phyloP scores from a whole-genome alignment of 441 rosid species.

The Isatis lusitanica region DNA sequence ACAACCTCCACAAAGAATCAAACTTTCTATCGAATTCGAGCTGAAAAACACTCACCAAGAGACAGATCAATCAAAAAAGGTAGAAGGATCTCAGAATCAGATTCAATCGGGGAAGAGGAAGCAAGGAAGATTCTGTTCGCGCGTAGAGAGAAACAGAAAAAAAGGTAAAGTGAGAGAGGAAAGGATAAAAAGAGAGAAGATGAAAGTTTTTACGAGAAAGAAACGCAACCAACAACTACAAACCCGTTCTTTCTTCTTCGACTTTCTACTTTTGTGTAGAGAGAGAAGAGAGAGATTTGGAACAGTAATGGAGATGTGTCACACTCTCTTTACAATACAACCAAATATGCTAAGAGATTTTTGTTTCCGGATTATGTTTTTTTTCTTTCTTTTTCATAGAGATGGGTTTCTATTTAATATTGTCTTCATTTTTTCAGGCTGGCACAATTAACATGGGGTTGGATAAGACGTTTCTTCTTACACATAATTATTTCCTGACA shows the following conservation, averaged over 20 bases:
- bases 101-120: constrained; percentile 9
- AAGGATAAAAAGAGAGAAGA: neutral
- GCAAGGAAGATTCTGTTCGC: constrained; percentile 1
- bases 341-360: constrained; percentile 7
- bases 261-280: constrained; percentile 29
- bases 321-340: constrained; percentile 10
- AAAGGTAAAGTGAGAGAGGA: neutral
- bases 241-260: constrained; percentile 41
- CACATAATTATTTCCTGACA: constrained; percentile 30
- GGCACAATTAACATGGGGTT: constrained; percentile 32
- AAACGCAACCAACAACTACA: constrained; percentile 45
- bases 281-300: neutral
- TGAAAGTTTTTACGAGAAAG: constrained; percentile 31
- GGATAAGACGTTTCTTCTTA: constrained; percentile 34
- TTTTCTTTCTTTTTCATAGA: neutral
- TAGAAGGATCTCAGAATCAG: constrained; percentile 28
- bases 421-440: constrained; percentile 10
- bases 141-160: neutral
- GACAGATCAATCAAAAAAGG: constrained; percentile 21
- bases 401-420: neutral
- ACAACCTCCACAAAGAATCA: constrained; percentile 9
- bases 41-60: constrained; percentile 30
- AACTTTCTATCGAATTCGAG: constrained; percentile 25
- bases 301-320: constrained; percentile 34
- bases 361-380: neutral